phyloP scores from a whole-genome alignment of 2,329 filamentous ascomycete genomes.

The Phialophora expanda region DNA sequence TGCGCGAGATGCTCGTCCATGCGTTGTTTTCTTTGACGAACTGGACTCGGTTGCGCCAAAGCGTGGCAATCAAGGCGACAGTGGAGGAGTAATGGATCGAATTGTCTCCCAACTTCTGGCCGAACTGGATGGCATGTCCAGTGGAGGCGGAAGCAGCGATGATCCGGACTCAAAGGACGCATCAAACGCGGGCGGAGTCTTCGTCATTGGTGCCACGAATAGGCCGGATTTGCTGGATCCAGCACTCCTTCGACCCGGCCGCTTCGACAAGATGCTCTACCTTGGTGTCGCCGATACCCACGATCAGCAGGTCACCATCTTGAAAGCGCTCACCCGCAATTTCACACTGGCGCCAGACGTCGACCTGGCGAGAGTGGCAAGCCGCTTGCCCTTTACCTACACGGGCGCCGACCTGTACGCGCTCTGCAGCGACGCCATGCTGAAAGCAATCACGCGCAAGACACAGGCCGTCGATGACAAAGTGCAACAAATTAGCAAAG shows the following conservation, averaged over 20 bases:
- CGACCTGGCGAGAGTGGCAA: conserved; percentile 75
- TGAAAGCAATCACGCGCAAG: conserved; percentile 94
- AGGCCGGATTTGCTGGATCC: conserved; percentile 90
- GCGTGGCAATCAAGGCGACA: conserved; percentile 94
- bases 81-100: conserved; percentile 96
- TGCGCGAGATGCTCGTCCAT: conserved; percentile 82
- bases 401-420: conserved; percentile 98
- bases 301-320: conserved; percentile 90
- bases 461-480: conserved; percentile 82
- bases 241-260: conserved; percentile 82
- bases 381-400: conserved; percentile 87
- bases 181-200: conserved; percentile 73
- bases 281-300: conserved; percentile 95
- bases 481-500: conserved; percentile 65
- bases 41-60: conserved; percentile 93
- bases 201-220: conserved; percentile 96
- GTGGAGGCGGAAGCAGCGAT: conserved; percentile 45
- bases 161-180: conserved; percentile 63
- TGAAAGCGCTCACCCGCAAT: conserved; percentile 93
- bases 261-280: conserved; percentile 99
- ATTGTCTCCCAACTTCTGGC: conserved; percentile 95
- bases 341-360: conserved; percentile 83
- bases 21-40: conserved; percentile 93
- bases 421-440: conserved; percentile 96
- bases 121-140: conserved; percentile 97